phyloP scores from a whole-genome alignment of 2,329 filamentous ascomycete species.

The Allantophomopsis lycopodina region DNA sequence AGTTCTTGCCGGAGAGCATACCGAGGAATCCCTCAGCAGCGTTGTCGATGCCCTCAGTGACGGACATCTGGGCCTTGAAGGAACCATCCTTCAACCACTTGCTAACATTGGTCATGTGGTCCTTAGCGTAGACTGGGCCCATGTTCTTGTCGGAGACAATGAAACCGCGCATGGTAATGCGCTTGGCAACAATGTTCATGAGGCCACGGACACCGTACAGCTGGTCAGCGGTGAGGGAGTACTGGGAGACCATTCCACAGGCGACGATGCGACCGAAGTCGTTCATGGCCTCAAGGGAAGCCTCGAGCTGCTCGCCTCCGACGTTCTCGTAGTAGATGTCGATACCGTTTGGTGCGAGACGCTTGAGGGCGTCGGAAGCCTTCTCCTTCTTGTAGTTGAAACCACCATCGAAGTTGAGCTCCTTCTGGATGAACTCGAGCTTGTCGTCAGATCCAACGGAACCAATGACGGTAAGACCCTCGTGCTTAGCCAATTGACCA shows the following conservation, averaged over 20 bases:
- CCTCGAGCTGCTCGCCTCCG: conserved; percentile 61
- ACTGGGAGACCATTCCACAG: conserved; percentile 55
- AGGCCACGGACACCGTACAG: conserved; percentile 50
- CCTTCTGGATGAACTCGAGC: conserved; percentile 58
- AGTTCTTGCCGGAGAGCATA: conserved; percentile 56
- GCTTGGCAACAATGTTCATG: conserved; percentile 42
- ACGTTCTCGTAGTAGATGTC: conserved; percentile 79
- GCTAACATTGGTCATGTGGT: conserved; percentile 51
- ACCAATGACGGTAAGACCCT: conserved; percentile 61
- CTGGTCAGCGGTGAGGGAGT: conserved; percentile 32
- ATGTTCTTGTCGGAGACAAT: conserved; percentile 49
- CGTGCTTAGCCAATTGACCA: conserved; percentile 65
- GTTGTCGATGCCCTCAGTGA: conserved; percentile 55
- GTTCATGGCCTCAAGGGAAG: conserved; percentile 50
- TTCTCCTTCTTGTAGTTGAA: conserved; percentile 77
- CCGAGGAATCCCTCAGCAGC: conserved; percentile 50
- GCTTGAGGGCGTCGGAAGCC: conserved; percentile 44
- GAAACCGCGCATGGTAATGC: conserved; percentile 52
- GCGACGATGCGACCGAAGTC: conserved; percentile 47
- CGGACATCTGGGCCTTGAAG: conserved; percentile 44
- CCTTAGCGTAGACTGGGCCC: conserved; percentile 42
- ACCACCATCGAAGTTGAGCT: conserved; percentile 56
- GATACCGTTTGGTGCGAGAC: conserved; percentile 57
- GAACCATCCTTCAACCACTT: conserved; percentile 56
- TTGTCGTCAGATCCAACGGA: conserved; percentile 68